These are phyloP conservation scores for Candida maris DNA, from an alignment of 805 yeast species.

Conservation along the genomic window DNA sequence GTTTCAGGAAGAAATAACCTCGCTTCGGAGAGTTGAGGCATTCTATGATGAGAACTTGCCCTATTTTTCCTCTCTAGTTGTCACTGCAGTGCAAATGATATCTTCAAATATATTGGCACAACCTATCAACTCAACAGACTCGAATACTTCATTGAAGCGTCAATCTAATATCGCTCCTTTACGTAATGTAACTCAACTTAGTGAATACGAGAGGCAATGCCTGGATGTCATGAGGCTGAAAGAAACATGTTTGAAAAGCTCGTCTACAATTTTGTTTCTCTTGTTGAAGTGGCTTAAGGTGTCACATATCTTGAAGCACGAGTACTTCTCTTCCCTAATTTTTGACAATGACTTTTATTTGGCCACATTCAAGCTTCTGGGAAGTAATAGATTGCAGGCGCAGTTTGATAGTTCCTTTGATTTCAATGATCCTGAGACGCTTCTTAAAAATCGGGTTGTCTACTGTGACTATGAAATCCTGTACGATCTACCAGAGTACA, in stretches of 20 bases:
- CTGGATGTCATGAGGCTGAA: constrained; percentile 58
- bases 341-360: constrained; percentile 65
- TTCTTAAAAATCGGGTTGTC: constrained; percentile 28
- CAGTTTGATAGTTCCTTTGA: constrained; percentile 25
- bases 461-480: constrained; percentile 31
- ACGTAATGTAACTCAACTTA: constrained; percentile 12
- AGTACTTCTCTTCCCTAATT: constrained; percentile 64
- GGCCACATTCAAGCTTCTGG: constrained; percentile 32
- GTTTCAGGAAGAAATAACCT: constrained; percentile 33
- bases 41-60: constrained; percentile 54
- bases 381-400: constrained; percentile 27
- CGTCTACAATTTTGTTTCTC: constrained; percentile 48
- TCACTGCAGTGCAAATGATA: constrained; percentile 62
- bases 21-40: constrained; percentile 54
- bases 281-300: constrained; percentile 75
- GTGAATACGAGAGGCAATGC: constrained; percentile 33
- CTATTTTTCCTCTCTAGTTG: constrained; percentile 58
- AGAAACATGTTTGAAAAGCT: constrained; percentile 58
- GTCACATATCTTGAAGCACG: constrained; percentile 75
- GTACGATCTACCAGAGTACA: constrained; percentile 24
- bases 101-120: constrained; percentile 40
- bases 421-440: constrained; percentile 23
- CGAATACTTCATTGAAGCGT: constrained; percentile 3
- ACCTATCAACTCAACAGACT: constrained; percentile 20
- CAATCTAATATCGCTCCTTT: constrained; percentile 19